phyloP scores from a whole-genome alignment of 768 basidiomycete genomes.

The Psilocybe sp. region DNA sequence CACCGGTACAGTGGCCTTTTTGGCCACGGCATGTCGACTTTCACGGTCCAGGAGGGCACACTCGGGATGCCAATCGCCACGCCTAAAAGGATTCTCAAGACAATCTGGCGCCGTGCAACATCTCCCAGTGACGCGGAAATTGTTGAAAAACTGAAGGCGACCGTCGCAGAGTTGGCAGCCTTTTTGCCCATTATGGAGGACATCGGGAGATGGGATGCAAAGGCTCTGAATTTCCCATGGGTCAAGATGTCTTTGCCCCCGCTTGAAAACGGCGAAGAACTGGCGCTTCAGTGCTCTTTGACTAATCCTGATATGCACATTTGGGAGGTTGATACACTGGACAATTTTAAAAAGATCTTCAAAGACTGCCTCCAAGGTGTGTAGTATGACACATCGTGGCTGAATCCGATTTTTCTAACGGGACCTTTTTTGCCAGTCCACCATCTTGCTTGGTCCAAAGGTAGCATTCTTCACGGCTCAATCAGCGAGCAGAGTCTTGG shows the following conservation, averaged over 20 bases:
- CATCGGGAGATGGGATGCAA: not conserved
- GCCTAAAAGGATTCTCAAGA: not conserved
- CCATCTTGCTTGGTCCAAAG: not conserved
- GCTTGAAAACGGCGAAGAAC: not conserved
- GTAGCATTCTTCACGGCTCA: not conserved
- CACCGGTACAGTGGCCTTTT: not conserved
- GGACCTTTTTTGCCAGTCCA: not conserved
- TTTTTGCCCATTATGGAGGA: not conserved
- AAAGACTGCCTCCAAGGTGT: not conserved
- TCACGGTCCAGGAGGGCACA: not conserved
- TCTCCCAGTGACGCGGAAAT: not conserved
- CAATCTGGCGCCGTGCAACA: not conserved
- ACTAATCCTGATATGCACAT: no score
- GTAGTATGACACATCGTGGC: not conserved
- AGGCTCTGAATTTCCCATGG: not conserved
- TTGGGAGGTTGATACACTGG: not conserved
- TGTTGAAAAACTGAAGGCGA: not conserved
- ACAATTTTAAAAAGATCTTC: not conserved
- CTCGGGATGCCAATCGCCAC: not conserved
- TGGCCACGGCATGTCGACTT: not conserved
- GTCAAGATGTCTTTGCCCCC: not conserved
- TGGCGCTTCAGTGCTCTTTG: not conserved
- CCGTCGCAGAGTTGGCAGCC: not conserved
- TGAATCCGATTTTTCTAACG: not conserved
- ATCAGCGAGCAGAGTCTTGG: not conserved